These are phyloP conservation scores for Nitzschia sp. DNA, from an alignment of 108 stramenopile genomes.

Conservation along the genomic window DNA sequence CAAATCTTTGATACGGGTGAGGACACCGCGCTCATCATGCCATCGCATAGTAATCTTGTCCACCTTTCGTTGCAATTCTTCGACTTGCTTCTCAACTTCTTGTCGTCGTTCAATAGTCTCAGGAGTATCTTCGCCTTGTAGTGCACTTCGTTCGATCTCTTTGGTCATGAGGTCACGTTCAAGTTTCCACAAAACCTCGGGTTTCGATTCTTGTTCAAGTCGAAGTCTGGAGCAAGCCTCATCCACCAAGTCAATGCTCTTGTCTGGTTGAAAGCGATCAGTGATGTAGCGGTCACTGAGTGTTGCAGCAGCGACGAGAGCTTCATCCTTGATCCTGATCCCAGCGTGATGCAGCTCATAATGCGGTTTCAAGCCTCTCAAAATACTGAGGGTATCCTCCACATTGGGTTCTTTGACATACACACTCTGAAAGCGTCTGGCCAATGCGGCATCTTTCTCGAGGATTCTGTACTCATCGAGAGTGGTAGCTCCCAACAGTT, in stretches of 20 bases:
- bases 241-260: slow-evolving; percentile 93
- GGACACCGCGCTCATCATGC: slow-evolving; percentile 63
- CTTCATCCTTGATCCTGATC: slow-evolving; percentile 91
- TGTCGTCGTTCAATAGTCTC: slow-evolving; percentile 45
- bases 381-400: slow-evolving; percentile 91
- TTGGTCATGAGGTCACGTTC: slow-evolving; percentile 76
- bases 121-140: slow-evolving; percentile 65
- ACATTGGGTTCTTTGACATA: slow-evolving; percentile 87
- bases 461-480: slow-evolving; percentile 92
- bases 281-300: slow-evolving; percentile 92
- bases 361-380: slow-evolving; percentile 88
- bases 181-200: slow-evolving; percentile 74
- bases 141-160: slow-evolving; percentile 75
- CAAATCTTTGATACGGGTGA: slow-evolving; percentile 56
- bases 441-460: slow-evolving; percentile 94
- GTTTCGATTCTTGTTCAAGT: slow-evolving; percentile 78
- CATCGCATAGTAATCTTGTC: slow-evolving; percentile 57
- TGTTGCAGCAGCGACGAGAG: slow-evolving; percentile 89
- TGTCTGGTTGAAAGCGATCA: slow-evolving; percentile 92
- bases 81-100: slow-evolving; percentile 63
- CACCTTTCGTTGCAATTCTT: slow-evolving; percentile 64
- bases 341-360: slow-evolving; percentile 92
- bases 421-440: slow-evolving; percentile 94
- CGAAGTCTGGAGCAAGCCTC: slow-evolving; percentile 81
- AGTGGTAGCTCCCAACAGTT: slow-evolving; percentile 94